Evolutionary conservation across 345 rosid species (phyloP).

Genomic region (Aquilaria sinensis): DNA sequence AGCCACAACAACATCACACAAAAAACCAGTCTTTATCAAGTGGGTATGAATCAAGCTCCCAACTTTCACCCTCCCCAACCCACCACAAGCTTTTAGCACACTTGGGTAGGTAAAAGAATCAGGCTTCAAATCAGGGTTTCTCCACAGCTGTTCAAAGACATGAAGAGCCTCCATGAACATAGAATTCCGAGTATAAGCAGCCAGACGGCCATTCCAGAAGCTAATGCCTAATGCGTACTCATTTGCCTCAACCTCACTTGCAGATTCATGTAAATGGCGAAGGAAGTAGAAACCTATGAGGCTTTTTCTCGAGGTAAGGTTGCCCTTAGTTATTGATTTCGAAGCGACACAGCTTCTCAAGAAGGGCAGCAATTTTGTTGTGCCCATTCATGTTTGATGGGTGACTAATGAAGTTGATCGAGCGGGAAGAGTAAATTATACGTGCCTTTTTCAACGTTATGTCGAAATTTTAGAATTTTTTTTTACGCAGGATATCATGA

Average conservation of each 20-base stretch:
- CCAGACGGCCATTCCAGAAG: slow-evolving; percentile 56
- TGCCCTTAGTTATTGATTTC: slow-evolving; percentile 31
- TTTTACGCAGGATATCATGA: no score
- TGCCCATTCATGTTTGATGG: slow-evolving; percentile 22
- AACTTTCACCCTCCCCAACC: slow-evolving; percentile 27
- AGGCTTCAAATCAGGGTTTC: slow-evolving; percentile 32
- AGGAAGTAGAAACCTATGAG: slow-evolving; percentile 55
- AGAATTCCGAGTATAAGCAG: slow-evolving; percentile 43
- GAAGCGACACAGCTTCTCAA: slow-evolving; percentile 26
- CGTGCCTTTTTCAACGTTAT: no score
- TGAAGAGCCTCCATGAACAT: slow-evolving; percentile 49
- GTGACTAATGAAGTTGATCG: no score
- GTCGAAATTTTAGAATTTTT: no score
- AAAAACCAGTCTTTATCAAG: slow-evolving; percentile 41
- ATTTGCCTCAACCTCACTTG: slow-evolving; percentile 22
- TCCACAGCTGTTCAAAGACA: slow-evolving; percentile 33
- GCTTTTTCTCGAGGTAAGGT: slow-evolving; percentile 39
- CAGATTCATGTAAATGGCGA: slow-evolving; percentile 32
- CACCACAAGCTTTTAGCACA: slow-evolving; percentile 58
- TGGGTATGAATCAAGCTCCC: slow-evolving; percentile 54
- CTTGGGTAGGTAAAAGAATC: slow-evolving; percentile 60
- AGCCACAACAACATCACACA: slow-evolving; percentile 44
- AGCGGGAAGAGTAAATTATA: no score
- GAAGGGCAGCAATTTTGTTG: slow-evolving; percentile 24
- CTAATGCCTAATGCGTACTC: slow-evolving; percentile 35